Conservation (phyloP, 2,329 filamentous ascomycete genomes). For the Penicillium sclerotigenum region DNA sequence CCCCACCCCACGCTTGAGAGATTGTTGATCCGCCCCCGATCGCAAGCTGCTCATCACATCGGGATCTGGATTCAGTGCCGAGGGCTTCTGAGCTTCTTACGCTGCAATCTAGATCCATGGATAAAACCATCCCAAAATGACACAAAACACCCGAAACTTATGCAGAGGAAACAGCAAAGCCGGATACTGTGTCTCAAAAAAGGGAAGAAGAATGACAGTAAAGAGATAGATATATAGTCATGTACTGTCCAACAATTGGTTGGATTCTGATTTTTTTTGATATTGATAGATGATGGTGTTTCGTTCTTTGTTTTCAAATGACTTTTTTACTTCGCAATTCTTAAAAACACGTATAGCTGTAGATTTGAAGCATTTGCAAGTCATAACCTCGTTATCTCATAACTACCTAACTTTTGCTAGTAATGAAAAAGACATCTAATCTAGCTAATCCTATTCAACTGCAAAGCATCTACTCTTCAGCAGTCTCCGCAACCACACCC, state of each 20-base stretch:
- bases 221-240: not conserved
- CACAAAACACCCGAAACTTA: conserved; percentile 2
- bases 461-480: conserved; percentile 2
- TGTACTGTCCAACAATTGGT: conserved; percentile 3
- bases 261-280: conserved; percentile 4
- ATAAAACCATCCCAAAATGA: not conserved
- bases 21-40: not conserved
- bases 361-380: not conserved
- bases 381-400: conserved; percentile 8
- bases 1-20: not conserved
- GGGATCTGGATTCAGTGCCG: not conserved
- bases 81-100: not conserved
- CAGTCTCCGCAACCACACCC: conserved; percentile 22
- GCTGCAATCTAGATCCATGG: not conserved
- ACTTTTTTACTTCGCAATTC: not conserved
- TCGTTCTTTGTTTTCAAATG: not conserved
- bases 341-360: not conserved
- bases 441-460: not conserved
- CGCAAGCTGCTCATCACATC: not conserved
- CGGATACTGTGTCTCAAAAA: conserved; percentile 4
- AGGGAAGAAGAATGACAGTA: conserved; percentile 7
- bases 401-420: not conserved
- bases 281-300: conserved; percentile 1
- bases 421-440: not conserved
- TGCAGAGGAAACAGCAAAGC: conserved; percentile 4